These are phyloP conservation scores for Leishmania braziliensis DNA, from an alignment of 208 protist species.

Conservation along the genomic window DNA sequence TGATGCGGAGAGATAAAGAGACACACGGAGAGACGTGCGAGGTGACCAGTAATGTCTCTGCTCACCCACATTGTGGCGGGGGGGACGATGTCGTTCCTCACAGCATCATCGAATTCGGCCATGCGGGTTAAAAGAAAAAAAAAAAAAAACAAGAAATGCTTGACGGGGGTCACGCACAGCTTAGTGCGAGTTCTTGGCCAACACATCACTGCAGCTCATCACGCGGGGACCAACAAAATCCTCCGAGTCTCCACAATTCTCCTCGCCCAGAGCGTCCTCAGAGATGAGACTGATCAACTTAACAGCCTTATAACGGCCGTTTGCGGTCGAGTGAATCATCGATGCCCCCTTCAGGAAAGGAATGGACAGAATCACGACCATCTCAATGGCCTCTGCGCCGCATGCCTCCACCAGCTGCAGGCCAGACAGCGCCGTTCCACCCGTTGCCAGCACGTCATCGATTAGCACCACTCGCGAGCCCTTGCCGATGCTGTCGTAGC, in stretches of 20 bases:
- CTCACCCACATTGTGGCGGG: not conserved
- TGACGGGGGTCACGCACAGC: too few relatives aligned
- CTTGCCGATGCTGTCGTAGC: conserved; percentile 68
- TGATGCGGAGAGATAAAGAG: not conserved
- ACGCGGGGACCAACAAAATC: conserved; percentile 70
- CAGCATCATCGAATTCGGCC: not conserved
- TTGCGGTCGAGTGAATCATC: conserved; percentile 64
- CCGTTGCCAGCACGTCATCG: conserved; percentile 93
- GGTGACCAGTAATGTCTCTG: not conserved
- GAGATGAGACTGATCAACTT: conserved; percentile 66
- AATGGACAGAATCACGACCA: conserved; percentile 61
- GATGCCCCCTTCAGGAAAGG: conserved; percentile 68
- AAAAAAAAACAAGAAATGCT: not conserved
- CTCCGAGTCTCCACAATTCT: conserved; percentile 76
- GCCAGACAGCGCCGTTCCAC: conserved; percentile 88
- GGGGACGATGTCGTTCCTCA: not conserved
- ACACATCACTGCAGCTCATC: conserved; percentile 60
- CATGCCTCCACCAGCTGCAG: conserved; percentile 86
- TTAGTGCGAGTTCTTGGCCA: not conserved
- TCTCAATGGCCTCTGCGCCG: conserved; percentile 73
- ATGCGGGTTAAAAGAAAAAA: not conserved
- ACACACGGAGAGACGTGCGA: not conserved
- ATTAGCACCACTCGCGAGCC: conserved; percentile 87
- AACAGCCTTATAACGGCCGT: conserved; percentile 75
- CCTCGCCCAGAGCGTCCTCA: conserved; percentile 63